Base-by-base conservation (phyloP, 2,329 filamentous ascomycete genomes). In the Xylariaceae sp. region DNA sequence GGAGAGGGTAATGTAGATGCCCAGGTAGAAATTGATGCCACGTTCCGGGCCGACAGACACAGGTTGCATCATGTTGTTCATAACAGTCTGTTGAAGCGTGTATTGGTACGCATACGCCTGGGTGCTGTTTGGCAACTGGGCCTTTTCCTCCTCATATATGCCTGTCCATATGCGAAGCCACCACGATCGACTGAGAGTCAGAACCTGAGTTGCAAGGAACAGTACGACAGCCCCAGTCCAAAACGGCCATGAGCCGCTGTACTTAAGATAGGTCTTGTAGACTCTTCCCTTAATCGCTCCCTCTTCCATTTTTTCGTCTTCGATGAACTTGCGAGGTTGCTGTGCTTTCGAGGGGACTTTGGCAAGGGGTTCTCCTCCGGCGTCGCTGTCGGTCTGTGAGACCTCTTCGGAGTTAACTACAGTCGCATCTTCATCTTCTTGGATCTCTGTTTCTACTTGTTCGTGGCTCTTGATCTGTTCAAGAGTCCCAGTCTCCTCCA, bases 261-360 rank as follows among this genome's bases (percentile, higher is more conserved):
- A 84, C 8, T 78, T 79, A 12, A 93, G 73, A 67, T 93, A 95
- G 0, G 80, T 79, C 11, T 77, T 67, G 61, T 93, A 94, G n/a
- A 93, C 81, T 6, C 79, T 78, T 19, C 78, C 78, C 64, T 87
- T 87, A 28, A 94, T 85, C 4, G 86, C 82, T 1, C 91, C 91
- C 50, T 82, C 82, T 68, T 91, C 88, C 54, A 87, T 82, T n/a
- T 76, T 78, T 71, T 95, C 91, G 2, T 92, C 89, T 67, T 92
- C 87, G 23, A 90, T 84, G 63, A 93, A 94, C 71, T 91, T 89
- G 62, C 86, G 86, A 0, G 85, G 81, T 5, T 71, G 56, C 3
- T 64, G 56, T 4, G 74, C 73, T 68, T 83, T 83, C 3, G 81
- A 81, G 1, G 77, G 67, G 0, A 81, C 71, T 65, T 84, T 85